phyloP scores from a whole-genome alignment of 23 red algal species.

The Gracilaria caudata region DNA sequence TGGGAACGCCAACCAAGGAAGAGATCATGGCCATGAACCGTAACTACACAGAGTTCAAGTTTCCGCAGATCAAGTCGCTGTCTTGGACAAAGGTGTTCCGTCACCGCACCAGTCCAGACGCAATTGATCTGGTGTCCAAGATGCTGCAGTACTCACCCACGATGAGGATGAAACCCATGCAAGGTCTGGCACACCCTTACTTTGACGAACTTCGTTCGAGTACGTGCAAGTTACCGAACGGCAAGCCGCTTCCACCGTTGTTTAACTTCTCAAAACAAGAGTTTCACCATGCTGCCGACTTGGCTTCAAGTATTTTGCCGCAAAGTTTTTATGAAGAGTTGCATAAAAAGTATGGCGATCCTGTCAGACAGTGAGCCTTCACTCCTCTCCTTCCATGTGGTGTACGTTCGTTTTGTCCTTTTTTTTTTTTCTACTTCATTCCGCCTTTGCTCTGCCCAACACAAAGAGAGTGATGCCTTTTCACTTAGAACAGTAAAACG shows the following conservation, averaged over 20 bases:
- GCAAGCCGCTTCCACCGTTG: constrained; percentile 87
- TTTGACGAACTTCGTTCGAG: constrained; percentile 89
- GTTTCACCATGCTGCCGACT: constrained; percentile 73
- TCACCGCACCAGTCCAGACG: constrained; percentile 68
- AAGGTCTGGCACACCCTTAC: constrained; percentile 88
- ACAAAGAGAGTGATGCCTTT: background rate
- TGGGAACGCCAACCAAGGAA: constrained; percentile 91
- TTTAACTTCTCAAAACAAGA: constrained; percentile 97
- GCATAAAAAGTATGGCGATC: constrained; percentile 73
- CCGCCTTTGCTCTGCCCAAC: background rate
- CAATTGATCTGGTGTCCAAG: constrained; percentile 92
- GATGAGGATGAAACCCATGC: constrained; percentile 78
- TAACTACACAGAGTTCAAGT: constrained; percentile 95
- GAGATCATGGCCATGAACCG: constrained; percentile 93
- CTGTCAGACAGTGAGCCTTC: constrained; percentile 38
- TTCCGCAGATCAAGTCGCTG: constrained; percentile 85
- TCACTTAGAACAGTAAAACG: constrained; percentile 20
- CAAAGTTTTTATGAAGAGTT: constrained; percentile 52
- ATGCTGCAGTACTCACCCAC: constrained; percentile 90
- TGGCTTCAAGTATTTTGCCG: constrained; percentile 70
- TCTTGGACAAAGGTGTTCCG: constrained; percentile 85
- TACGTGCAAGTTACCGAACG: constrained; percentile 69
- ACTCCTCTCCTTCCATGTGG: constrained; percentile 14
- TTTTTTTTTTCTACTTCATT: constrained; percentile 3
- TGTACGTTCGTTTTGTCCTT: constrained; percentile 33